These are phyloP conservation scores for Acacia melanoxylon DNA, from an alignment of 306 rosid species.

Conservation along the genomic window DNA sequence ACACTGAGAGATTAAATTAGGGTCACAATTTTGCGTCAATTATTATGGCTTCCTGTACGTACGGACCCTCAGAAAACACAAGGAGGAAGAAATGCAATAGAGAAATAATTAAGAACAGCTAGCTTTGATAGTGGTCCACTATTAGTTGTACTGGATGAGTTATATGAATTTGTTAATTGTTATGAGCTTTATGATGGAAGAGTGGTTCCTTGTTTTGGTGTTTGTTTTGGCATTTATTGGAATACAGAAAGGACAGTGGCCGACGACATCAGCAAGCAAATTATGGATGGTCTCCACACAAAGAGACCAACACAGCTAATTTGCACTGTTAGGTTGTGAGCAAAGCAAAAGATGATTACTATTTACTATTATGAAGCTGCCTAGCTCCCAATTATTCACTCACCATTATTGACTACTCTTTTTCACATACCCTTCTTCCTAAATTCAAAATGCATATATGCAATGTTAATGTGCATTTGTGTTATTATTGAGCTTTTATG, in stretches of 20 bases:
- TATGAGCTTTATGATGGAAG: not conserved
- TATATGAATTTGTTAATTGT: not conserved
- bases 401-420: no score
- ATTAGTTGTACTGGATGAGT: not conserved
- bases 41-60: not conserved
- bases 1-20: not conserved
- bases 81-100: no score
- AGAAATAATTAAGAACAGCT: no score
- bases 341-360: not conserved
- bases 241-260: not conserved
- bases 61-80: no score
- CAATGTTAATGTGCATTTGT: not conserved
- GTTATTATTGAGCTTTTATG: not conserved
- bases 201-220: not conserved
- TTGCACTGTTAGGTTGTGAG: not conserved
- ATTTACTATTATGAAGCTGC: not conserved
- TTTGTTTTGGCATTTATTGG: not conserved
- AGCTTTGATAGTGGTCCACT: no score
- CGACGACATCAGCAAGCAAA: not conserved
- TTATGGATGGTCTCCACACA: not conserved
- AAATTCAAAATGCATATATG: no score
- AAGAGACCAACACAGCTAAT: not conserved
- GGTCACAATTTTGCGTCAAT: not conserved
- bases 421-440: not conserved
- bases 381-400: not conserved